phyloP scores from a whole-genome alignment of 257 asterid species.

The Penstemon davidsonii region DNA sequence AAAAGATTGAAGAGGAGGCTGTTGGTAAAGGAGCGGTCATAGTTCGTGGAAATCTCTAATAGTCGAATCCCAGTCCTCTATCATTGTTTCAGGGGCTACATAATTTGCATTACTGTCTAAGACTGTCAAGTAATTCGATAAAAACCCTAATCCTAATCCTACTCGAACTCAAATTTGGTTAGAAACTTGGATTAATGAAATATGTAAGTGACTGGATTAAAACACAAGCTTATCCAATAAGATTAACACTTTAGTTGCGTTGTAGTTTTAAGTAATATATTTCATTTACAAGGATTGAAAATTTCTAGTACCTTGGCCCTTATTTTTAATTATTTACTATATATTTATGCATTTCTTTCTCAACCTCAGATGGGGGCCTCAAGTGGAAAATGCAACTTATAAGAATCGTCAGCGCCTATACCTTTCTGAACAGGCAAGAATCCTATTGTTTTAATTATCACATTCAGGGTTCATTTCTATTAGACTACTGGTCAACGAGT shows the following conservation, averaged over 20 bases:
- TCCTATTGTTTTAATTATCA: constrained; percentile 12
- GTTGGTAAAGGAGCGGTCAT: constrained; percentile 47
- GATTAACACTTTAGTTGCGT: no score
- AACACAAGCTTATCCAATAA: no score
- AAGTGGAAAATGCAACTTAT: constrained; percentile 85
- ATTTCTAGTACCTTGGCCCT: no score
- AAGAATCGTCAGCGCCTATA: constrained; percentile 88
- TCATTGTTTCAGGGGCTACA: constrained; percentile 92
- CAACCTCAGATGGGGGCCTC: constrained; percentile 88
- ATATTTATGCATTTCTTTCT: background rate
- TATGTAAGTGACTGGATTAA: no score
- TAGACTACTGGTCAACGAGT: background rate
- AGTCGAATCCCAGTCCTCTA: constrained; percentile 62
- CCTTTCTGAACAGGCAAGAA: constrained; percentile 86
- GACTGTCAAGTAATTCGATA: no score
- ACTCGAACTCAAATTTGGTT: no score
- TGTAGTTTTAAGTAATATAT: no score
- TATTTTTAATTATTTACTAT: background rate
- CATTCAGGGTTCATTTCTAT: background rate
- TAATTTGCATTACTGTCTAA: background rate
- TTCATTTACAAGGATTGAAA: background rate
- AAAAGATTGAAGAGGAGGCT: constrained; percentile 25
- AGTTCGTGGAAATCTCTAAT: constrained; percentile 64
- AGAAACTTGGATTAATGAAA: no score
- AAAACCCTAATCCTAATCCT: no score